A percentile compares a stretch with the other conserved stretches of the same genome.
phyloP scores from a whole-genome alignment of 1,139 yeast genomes.

The Yamadazyma songkhlaensis region DNA sequence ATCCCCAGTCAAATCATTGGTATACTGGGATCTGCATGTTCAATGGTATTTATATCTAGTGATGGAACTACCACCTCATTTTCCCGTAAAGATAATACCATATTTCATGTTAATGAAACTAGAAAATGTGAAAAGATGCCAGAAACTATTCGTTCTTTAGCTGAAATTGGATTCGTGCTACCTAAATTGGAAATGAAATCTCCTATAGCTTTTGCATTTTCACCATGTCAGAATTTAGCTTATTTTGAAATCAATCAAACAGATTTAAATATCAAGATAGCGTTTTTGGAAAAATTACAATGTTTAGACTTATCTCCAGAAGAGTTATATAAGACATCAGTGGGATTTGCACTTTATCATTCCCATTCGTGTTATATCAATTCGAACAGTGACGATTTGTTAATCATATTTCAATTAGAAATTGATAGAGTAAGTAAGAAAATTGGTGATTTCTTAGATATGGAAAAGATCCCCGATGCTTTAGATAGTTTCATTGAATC shows the following conservation, averaged over 20 bases:
- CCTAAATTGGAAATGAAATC: slow-evolving; percentile 23
- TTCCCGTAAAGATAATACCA: not conserved
- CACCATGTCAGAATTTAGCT: slow-evolving; percentile 55
- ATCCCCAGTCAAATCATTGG: slow-evolving; percentile 4
- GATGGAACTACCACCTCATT: slow-evolving; percentile 1
- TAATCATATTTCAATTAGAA: slow-evolving; percentile 52
- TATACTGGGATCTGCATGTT: not conserved
- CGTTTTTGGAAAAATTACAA: slow-evolving; percentile 25
- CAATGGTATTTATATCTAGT: not conserved
- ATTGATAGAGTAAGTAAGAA: slow-evolving; percentile 25
- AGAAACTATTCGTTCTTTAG: slow-evolving; percentile 19
- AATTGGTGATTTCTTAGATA: slow-evolving; percentile 17
- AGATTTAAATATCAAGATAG: slow-evolving; percentile 21
- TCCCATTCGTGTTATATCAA: slow-evolving; percentile 67
- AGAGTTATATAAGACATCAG: slow-evolving; percentile 44
- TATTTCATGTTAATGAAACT: not conserved
- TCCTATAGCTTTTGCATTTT: slow-evolving; percentile 41
- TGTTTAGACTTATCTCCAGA: slow-evolving; percentile 21
- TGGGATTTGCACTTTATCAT: slow-evolving; percentile 63
- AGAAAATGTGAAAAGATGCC: not conserved
- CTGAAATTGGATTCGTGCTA: slow-evolving; percentile 59
- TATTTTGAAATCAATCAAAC: slow-evolving; percentile 26
- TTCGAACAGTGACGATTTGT: slow-evolving; percentile 63
- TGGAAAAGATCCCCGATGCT: slow-evolving; percentile 16
- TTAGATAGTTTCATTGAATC: slow-evolving; percentile 39